These are phyloP conservation scores for Neurospora sp. DNA, from an alignment of 495 filamentous ascomycete genomes.

Conservation along the genomic window DNA sequence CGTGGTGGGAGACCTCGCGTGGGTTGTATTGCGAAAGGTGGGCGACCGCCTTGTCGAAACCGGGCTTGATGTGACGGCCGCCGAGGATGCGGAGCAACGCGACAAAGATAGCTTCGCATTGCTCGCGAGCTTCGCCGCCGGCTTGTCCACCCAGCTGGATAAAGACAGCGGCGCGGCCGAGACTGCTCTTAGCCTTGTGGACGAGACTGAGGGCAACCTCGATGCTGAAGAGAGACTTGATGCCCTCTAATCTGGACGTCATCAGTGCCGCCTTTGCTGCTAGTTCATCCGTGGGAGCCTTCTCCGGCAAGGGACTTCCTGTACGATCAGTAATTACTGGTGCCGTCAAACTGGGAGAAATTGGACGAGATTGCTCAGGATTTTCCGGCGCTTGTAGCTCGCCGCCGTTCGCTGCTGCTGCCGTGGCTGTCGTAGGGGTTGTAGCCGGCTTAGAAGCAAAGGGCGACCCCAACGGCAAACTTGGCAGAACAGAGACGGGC, in stretches of 20 bases:
- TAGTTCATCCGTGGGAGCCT: constrained; percentile 78
- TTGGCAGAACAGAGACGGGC: constrained; percentile 82
- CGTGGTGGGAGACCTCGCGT: constrained; percentile 67
- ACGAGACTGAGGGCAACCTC: constrained; percentile 86
- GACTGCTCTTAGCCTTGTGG: constrained; percentile 77
- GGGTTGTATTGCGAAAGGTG: constrained; percentile 90
- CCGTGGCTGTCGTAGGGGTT: constrained; percentile 11
- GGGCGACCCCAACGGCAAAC: constrained; percentile 33
- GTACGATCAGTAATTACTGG: constrained; percentile 17
- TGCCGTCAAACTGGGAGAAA: constrained; percentile 29
- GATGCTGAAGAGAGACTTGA: constrained; percentile 88
- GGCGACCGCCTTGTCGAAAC: constrained; percentile 84
- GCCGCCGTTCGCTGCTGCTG: constrained; percentile 17
- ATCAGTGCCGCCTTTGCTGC: constrained; percentile 95
- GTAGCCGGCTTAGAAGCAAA: constrained; percentile 34
- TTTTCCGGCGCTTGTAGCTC: constrained; percentile 15
- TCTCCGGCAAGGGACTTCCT: constrained; percentile 40
- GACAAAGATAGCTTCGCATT: constrained; percentile 88
- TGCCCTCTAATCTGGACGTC: constrained; percentile 87
- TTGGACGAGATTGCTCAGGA: constrained; percentile 34
- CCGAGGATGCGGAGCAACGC: constrained; percentile 73
- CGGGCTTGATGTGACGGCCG: constrained; percentile 74
- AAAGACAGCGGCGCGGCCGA: constrained; percentile 80
- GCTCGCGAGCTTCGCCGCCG: constrained; percentile 74
- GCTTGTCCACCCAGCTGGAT: constrained; percentile 66